Conservation (phyloP, 2,329 filamentous ascomycete genomes). For the Colletotrichum sp. region DNA sequence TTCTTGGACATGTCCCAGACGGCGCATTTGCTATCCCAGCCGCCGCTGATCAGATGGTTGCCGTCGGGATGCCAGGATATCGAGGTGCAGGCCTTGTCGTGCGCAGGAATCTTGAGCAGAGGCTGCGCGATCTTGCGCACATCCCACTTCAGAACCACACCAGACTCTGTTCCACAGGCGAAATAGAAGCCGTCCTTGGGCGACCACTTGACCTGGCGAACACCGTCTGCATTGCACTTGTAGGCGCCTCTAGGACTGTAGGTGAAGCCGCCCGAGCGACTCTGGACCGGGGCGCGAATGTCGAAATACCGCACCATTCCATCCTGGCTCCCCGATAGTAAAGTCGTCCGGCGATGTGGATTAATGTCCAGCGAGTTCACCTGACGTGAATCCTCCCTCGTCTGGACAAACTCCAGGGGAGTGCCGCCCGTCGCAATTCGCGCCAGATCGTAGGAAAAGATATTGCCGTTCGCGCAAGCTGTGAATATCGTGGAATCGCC, state of each 20-base stretch:
- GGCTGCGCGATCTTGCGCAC: constrained; percentile 59
- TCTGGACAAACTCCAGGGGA: constrained; percentile 61
- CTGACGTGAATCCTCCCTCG: constrained; percentile 66
- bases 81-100: constrained; percentile 63
- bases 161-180: constrained; percentile 68
- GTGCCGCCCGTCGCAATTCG: constrained; percentile 49
- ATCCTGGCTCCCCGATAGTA: constrained; percentile 69
- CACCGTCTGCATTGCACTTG: constrained; percentile 58
- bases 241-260: constrained; percentile 49
- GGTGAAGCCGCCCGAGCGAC: constrained; percentile 52
- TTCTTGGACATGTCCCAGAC: constrained; percentile 69
- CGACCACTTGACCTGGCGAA: constrained; percentile 70
- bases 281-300: constrained; percentile 52
- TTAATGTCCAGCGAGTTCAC: constrained; percentile 69
- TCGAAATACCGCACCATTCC: constrained; percentile 68
- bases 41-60: constrained; percentile 68
- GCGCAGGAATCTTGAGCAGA: constrained; percentile 64
- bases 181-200: constrained; percentile 66
- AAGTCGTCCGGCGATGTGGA: constrained; percentile 60
- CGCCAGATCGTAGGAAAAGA: constrained; percentile 67
- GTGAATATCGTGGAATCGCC: constrained; percentile 63
- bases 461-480: constrained; percentile 67
- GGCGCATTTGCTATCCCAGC: constrained; percentile 65
- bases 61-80: constrained; percentile 74
- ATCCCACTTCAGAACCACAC: constrained; percentile 69